Evolutionary conservation across 225 moss, liverwort and hornwort species (phyloP), one percentile per base, ranked within the genome.

Genomic region (Polytrichum formosum): DNA sequence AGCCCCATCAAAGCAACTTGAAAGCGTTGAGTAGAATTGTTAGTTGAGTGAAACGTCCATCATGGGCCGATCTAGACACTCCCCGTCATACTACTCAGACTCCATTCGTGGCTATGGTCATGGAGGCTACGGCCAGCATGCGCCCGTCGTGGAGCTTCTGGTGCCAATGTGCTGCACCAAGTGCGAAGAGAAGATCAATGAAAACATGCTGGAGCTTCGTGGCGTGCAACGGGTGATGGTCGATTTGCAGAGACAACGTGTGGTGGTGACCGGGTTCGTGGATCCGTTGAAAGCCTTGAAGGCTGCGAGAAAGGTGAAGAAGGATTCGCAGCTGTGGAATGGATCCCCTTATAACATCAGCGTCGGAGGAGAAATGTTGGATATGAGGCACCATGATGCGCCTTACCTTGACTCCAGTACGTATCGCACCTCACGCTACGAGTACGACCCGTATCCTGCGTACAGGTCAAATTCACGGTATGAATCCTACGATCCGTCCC

Each of bases 111-210:
- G 58, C 7, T 58, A 58, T 8, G 58, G 58, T 20, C 23, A 20
- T 58, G 20, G 23, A 20, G 25, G 28, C 22, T 20, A 75, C 13
- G 75, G 84, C 29, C 28, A 54, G 1, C 56, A 58, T 1, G 76
- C 66, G 22, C 62, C 76, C 1, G 76, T 72, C 0, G 74, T 85
- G 61, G 79, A 85, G 70, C 82, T 85, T 1, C n/a, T 82, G 58
- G 79, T 85, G 77, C 82, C 82, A 63, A 85, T 85, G 85, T 85
- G 85, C 62, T 85, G 82, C 66, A 64, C 21, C 46, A 85, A 82
- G 29, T 85, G 85, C 53, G 76, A 85, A 72, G 85, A 85, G 74
- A 82, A 82, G 25, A 71, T 85, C 29, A 76, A 74, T 4, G 85
- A 85, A 76, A 72, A 35, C 28, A 61, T 85, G 72, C 8, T 74